phyloP scores from a whole-genome alignment of 805 yeast species.

The Nakazawaea sp. region DNA sequence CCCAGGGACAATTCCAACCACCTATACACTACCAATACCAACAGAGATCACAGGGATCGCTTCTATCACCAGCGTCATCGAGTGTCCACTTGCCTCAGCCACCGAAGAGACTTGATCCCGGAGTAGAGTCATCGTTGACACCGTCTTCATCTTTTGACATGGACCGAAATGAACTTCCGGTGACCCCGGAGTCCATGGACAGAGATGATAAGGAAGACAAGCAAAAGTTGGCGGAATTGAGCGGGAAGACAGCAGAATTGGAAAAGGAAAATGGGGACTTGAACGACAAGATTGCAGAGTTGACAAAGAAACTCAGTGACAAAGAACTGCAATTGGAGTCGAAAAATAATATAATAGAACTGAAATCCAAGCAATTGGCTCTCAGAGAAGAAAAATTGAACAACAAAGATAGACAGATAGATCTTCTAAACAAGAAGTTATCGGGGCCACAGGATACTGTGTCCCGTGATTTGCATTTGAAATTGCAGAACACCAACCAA shows the following conservation, averaged over 20 bases:
- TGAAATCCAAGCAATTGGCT: slow-evolving; percentile 7
- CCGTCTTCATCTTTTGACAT: neutral
- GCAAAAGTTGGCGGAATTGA: neutral
- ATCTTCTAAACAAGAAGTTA: slow-evolving; percentile 1
- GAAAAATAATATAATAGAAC: slow-evolving; percentile 8
- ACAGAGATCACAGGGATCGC: slow-evolving; percentile 4
- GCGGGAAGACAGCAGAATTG: slow-evolving; percentile 1
- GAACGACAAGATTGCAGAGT: neutral
- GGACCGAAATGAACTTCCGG: slow-evolving; percentile 1
- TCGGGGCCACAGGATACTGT: neutral
- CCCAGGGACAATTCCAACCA: slow-evolving; percentile 1
- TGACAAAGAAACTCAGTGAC: slow-evolving; percentile 2
- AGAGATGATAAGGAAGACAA: neutral
- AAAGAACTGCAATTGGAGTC: slow-evolving; percentile 8
- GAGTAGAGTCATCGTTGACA: neutral
- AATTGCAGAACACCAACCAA: neutral
- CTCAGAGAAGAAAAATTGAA: slow-evolving; percentile 9
- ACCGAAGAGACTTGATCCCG: neutral
- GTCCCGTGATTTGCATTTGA: neutral
- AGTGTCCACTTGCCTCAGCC: slow-evolving; percentile 1
- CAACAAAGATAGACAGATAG: slow-evolving; percentile 8
- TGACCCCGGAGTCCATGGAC: slow-evolving; percentile 9
- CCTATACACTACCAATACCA: slow-evolving; percentile 5
- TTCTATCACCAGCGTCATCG: slow-evolving; percentile 3
- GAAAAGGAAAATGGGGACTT: neutral